Evolutionary conservation across 306 rosid genomes (phyloP).

Genomic region (Hylodesmum podocarpum): DNA sequence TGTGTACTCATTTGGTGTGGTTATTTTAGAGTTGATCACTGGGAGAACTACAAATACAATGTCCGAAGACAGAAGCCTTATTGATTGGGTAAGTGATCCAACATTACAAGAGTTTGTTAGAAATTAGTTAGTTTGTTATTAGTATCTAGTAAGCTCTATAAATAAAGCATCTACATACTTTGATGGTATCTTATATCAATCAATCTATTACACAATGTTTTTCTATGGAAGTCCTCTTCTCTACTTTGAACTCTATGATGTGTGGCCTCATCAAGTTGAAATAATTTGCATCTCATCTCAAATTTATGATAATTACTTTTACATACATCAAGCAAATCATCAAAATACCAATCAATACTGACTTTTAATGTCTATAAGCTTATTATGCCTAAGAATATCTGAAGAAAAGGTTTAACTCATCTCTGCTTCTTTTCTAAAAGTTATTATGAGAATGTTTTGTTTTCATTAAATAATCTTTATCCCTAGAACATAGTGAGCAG

Average conservation of each 20-base stretch:
- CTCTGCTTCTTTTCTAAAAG: not conserved
- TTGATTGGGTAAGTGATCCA: constrained; percentile 44
- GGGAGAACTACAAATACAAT: constrained; percentile 36
- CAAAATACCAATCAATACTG: not conserved
- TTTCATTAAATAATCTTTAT: not conserved
- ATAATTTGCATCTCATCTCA: no score
- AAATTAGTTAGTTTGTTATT: no score
- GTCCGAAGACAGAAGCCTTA: constrained; percentile 39
- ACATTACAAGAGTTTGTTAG: no score
- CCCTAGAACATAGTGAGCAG: not conserved
- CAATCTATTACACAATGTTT: no score
- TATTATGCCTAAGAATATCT: not conserved
- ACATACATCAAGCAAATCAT: not conserved
- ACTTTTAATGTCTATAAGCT: not conserved
- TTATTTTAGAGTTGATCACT: constrained; percentile 50
- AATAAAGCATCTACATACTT: no score
- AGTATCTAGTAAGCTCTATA: no score
- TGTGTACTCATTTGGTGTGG: constrained; percentile 48
- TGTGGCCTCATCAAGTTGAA: no score
- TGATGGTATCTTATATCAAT: no score
- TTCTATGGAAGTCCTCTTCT: no score
- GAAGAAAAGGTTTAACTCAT: not conserved
- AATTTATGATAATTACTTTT: no score
- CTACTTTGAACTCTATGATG: no score
- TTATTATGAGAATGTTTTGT: not conserved